These are phyloP conservation scores for Cairneyella variabilis DNA, from an alignment of 495 filamentous ascomycete genomes.

Conservation along the genomic window DNA sequence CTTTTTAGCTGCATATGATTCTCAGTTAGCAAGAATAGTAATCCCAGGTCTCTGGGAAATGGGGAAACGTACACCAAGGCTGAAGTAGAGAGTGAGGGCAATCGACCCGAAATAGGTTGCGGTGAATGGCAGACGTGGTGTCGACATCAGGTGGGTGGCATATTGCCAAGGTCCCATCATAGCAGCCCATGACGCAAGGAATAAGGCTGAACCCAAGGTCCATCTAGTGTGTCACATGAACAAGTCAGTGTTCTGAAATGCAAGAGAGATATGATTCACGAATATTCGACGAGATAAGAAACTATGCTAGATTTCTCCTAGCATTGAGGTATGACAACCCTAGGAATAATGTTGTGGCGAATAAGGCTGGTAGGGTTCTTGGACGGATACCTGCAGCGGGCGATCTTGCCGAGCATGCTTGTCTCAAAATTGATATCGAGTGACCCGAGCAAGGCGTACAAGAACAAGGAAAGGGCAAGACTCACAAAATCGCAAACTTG, in stretches of 20 bases:
- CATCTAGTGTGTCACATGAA: constrained; percentile 56
- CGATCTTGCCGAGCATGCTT: constrained; percentile 12
- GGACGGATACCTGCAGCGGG: constrained; percentile 28
- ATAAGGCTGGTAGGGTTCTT: constrained; percentile 17
- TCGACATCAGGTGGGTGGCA: constrained; percentile 78
- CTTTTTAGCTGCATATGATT: constrained; percentile 58
- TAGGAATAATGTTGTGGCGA: background rate
- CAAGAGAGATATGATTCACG: constrained; percentile 21
- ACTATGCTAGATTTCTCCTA: too few relatives aligned
- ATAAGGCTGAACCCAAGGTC: constrained; percentile 87
- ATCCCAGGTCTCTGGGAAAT: constrained; percentile 15
- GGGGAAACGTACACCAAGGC: constrained; percentile 71
- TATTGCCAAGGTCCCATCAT: constrained; percentile 87
- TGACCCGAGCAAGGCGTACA: constrained; percentile 4
- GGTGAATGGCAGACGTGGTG: constrained; percentile 85
- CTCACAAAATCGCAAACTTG: constrained; percentile 97
- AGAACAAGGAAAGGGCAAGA: constrained; percentile 32
- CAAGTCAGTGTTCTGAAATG: constrained; percentile 16
- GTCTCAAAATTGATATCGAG: constrained; percentile 12
- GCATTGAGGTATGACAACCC: too few relatives aligned
- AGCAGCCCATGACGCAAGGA: constrained; percentile 89
- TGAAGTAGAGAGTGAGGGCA: constrained; percentile 83
- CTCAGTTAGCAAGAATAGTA: constrained; percentile 16
- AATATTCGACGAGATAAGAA: background rate
- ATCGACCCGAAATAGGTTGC: constrained; percentile 97